A percentile compares a stretch with the other conserved stretches of the same genome.
Evolutionary conservation across 2,329 filamentous ascomycete genomes (phyloP).

Genomic region (Onygenales sp.): DNA sequence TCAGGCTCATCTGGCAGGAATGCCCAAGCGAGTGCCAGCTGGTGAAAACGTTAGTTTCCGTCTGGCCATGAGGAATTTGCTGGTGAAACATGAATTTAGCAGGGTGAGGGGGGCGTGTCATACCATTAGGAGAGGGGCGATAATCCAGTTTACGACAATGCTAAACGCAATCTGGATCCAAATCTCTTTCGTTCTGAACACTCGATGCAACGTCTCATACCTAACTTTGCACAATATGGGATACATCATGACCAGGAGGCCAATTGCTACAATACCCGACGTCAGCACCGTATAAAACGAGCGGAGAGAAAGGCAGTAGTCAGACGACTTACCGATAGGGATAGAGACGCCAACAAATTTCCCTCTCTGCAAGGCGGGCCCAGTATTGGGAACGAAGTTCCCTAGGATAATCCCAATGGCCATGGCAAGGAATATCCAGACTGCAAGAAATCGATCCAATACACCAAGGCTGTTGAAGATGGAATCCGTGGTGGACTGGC

Average conservation of each 20-base stretch:
- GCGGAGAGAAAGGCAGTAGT: constrained; percentile 4
- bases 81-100: not conserved
- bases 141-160: constrained; percentile 69
- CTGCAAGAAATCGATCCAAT: constrained; percentile 54
- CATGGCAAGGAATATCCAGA: constrained; percentile 76
- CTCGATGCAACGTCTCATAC: constrained; percentile 62
- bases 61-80: not conserved
- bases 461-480: constrained; percentile 44
- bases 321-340: constrained; percentile 47
- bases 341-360: constrained; percentile 62
- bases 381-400: constrained; percentile 60
- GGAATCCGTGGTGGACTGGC: constrained; percentile 9
- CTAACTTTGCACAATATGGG: constrained; percentile 81
- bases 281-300: not conserved
- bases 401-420: constrained; percentile 63
- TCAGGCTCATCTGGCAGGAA: constrained; percentile 43
- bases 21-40: constrained; percentile 44
- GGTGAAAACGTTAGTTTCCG: not conserved
- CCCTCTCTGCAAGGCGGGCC: constrained; percentile 56
- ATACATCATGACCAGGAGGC: constrained; percentile 87
- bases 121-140: constrained; percentile 77
- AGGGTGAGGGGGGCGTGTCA: constrained; percentile 6
- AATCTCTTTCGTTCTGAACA: constrained; percentile 52
- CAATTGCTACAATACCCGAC: constrained; percentile 48
- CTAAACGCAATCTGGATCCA: constrained; percentile 77